These are phyloP conservation scores for Aspergillus jensenii DNA, from an alignment of 2,329 filamentous ascomycete genomes.

Conservation along the genomic window DNA sequence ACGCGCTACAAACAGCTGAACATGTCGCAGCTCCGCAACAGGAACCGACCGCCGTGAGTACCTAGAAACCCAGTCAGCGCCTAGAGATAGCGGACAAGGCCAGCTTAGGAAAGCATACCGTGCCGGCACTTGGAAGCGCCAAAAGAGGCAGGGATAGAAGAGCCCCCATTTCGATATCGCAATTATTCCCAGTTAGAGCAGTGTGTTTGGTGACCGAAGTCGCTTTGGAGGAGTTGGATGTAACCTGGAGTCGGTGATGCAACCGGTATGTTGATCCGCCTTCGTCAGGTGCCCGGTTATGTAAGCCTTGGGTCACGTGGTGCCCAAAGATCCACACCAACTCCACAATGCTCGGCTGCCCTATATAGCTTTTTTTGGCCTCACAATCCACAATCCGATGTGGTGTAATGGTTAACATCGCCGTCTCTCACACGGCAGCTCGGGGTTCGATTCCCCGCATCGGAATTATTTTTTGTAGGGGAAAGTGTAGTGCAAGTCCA, in stretches of 20 bases:
- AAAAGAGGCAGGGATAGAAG: constrained; percentile 85
- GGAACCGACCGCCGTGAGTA: constrained; percentile 77
- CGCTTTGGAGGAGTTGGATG: constrained; percentile 12
- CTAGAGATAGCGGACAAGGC: constrained; percentile 7
- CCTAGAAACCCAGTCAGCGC: constrained; percentile 46
- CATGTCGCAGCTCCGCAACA: constrained; percentile 97
- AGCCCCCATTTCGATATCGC: constrained; percentile 70
- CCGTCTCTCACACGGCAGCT: constrained; percentile 28
- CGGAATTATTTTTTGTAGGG: constrained; percentile 10
- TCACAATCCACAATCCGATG: constrained; percentile 15
- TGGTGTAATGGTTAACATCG: constrained; percentile 26
- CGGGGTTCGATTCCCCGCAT: constrained; percentile 28
- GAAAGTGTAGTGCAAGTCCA: not conserved
- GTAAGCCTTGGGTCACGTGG: not conserved
- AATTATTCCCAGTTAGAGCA: not conserved
- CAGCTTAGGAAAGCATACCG: constrained; percentile 59
- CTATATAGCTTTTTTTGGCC: not conserved
- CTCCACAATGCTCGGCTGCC: not conserved
- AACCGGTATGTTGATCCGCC: not conserved
- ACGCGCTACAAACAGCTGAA: constrained; percentile 91
- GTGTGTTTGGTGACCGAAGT: not conserved
- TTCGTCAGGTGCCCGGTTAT: not conserved
- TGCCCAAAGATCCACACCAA: not conserved
- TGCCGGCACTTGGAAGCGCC: constrained; percentile 80
- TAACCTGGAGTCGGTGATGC: constrained; percentile 7